A percentile compares a stretch with the other conserved stretches of the same genome.
Evolutionary conservation across 495 filamentous ascomycete species (phyloP).

Genomic region (Hypoxylon subgilvum): DNA sequence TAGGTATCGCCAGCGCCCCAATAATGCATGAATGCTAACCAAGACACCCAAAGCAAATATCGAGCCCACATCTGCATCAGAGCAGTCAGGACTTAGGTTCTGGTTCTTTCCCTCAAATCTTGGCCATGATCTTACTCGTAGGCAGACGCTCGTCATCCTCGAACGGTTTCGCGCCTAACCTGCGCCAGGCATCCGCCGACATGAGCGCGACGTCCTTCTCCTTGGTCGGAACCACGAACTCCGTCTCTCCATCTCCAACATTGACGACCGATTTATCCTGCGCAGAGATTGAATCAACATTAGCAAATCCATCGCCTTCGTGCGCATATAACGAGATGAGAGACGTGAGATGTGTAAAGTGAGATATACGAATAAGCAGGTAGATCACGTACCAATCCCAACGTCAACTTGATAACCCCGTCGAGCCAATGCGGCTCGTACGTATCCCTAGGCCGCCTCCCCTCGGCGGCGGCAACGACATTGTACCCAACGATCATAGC

Average conservation of each 20-base stretch:
- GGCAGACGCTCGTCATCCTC: slow-evolving; percentile 29
- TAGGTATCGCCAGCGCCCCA: too few species aligned
- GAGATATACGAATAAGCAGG: neutral
- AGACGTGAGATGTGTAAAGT: too few species aligned
- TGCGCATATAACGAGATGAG: neutral
- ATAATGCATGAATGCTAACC: too few species aligned
- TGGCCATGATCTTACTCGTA: slow-evolving; percentile 18
- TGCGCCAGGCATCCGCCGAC: slow-evolving; percentile 31
- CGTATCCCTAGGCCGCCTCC: slow-evolving; percentile 28
- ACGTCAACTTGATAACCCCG: slow-evolving; percentile 41
- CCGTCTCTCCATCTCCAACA: slow-evolving; percentile 29
- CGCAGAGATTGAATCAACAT: neutral
- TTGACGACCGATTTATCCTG: slow-evolving; percentile 39
- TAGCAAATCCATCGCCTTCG: neutral
- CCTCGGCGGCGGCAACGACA: slow-evolving; percentile 54
- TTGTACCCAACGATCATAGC: slow-evolving; percentile 60
- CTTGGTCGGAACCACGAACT: slow-evolving; percentile 21
- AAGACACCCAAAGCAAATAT: too few species aligned
- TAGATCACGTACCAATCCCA: slow-evolving; percentile 38
- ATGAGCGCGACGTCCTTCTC: slow-evolving; percentile 34
- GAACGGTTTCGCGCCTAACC: slow-evolving; percentile 35
- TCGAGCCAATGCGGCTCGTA: slow-evolving; percentile 44
- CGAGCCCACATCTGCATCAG: too few species aligned
- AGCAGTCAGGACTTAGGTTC: too few species aligned
- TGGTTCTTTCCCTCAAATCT: slow-evolving; percentile 28